A percentile compares a stretch with the other conserved stretches of the same genome.
phyloP scores from a whole-genome alignment of 495 filamentous ascomycete genomes.

The Cercophora sp. region DNA sequence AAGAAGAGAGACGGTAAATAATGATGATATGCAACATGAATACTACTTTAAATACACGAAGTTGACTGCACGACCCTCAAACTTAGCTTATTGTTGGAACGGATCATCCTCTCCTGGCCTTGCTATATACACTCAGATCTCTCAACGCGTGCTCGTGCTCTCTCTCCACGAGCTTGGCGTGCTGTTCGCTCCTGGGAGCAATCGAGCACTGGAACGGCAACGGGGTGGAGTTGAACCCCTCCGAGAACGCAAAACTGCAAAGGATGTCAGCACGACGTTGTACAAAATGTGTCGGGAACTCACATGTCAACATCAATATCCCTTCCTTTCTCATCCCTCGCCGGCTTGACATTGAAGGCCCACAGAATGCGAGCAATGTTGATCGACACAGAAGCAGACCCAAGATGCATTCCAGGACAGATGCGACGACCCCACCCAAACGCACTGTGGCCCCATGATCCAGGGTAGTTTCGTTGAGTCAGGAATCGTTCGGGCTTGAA shows the following conservation, averaged over 20 bases:
- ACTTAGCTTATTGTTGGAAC: background rate
- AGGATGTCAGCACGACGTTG: background rate
- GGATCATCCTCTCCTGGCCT: background rate
- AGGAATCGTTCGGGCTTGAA: constrained; percentile 46
- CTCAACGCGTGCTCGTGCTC: constrained; percentile 27
- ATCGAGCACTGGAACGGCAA: constrained; percentile 47
- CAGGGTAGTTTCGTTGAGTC: constrained; percentile 44
- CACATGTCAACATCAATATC: constrained; percentile 48
- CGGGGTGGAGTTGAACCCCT: constrained; percentile 50
- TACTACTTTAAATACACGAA: too few relatives aligned
- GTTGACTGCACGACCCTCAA: background rate
- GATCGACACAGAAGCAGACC: constrained; percentile 45
- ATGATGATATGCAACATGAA: too few relatives aligned
- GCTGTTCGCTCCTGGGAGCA: constrained; percentile 30
- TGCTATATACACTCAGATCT: constrained; percentile 28
- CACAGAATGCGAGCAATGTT: constrained; percentile 53
- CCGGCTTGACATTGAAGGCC: constrained; percentile 47
- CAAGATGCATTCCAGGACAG: constrained; percentile 53
- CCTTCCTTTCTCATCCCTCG: constrained; percentile 39
- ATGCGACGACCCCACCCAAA: constrained; percentile 57
- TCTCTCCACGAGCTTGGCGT: constrained; percentile 26
- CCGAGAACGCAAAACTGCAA: constrained; percentile 44
- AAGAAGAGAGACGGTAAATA: too few relatives aligned
- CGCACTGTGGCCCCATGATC: constrained; percentile 51
- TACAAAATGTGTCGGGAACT: too few relatives aligned